phyloP scores from a whole-genome alignment of 2,329 filamentous ascomycete species.

The Ceratocystis alfenasii region DNA sequence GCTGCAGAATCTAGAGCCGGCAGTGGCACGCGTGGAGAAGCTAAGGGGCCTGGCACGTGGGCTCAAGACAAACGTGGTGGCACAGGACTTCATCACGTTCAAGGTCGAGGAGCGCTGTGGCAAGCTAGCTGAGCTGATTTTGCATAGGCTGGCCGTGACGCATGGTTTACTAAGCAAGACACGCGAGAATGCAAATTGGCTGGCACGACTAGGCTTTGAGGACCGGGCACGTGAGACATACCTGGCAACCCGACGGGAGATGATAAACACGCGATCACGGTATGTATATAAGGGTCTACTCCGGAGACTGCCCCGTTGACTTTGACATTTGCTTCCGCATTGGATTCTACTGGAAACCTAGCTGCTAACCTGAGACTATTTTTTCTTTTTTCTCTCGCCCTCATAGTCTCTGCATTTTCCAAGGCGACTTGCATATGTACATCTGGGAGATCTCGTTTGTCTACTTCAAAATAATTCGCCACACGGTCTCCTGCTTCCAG shows the following conservation, averaged over 20 bases:
- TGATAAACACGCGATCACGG: slow-evolving; percentile 74
- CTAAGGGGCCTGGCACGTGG: slow-evolving; percentile 66
- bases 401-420: slow-evolving; percentile 78
- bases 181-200: slow-evolving; percentile 69
- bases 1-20: slow-evolving; percentile 73
- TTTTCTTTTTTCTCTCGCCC: neutral
- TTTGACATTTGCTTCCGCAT: too few species aligned
- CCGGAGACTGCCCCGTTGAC: neutral
- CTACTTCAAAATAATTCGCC: slow-evolving; percentile 87
- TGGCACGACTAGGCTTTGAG: slow-evolving; percentile 78
- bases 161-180: slow-evolving; percentile 68
- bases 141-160: slow-evolving; percentile 63
- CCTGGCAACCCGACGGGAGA: slow-evolving; percentile 62
- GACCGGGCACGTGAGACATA: slow-evolving; percentile 81
- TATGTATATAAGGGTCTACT: slow-evolving; percentile 32
- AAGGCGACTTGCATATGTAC: slow-evolving; percentile 82
- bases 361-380: neutral
- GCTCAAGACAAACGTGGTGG: slow-evolving; percentile 73
- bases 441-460: slow-evolving; percentile 93
- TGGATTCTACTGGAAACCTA: neutral
- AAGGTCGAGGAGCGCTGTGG: slow-evolving; percentile 79
- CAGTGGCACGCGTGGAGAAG: slow-evolving; percentile 74
- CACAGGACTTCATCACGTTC: slow-evolving; percentile 82
- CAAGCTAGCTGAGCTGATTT: slow-evolving; percentile 63
- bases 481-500: slow-evolving; percentile 84